Evolutionary conservation across 2,329 filamentous ascomycete genomes (phyloP).

Genomic region (Xylariales sp.): DNA sequence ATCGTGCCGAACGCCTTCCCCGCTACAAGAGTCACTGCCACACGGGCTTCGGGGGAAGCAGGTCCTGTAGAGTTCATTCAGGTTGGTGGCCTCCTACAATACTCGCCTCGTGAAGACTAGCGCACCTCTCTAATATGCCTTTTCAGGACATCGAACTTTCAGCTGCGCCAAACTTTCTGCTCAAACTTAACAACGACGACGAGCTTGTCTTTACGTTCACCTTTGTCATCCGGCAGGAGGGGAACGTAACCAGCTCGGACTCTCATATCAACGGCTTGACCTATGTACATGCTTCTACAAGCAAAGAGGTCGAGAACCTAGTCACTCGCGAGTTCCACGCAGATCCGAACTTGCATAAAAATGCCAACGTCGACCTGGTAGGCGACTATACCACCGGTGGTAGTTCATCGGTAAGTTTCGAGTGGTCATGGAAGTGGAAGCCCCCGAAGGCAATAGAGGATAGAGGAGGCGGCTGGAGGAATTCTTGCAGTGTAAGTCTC

Average conservation of each 20-base stretch:
- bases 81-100: constrained; percentile 46
- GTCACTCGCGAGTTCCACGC: constrained; percentile 95
- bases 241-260: constrained; percentile 53
- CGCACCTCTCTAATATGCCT: constrained; percentile 14
- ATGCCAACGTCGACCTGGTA: constrained; percentile 91
- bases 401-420: constrained; percentile 78
- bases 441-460: constrained; percentile 80
- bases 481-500: constrained; percentile 74
- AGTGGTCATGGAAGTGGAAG: constrained; percentile 97
- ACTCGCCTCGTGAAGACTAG: constrained; percentile 9
- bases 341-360: constrained; percentile 95
- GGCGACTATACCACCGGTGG: constrained; percentile 85
- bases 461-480: constrained; percentile 87
- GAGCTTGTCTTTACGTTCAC: constrained; percentile 92
- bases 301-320: constrained; percentile 85
- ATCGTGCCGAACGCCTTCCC: constrained; percentile 85
- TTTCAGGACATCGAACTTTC: constrained; percentile 70
- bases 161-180: constrained; percentile 66
- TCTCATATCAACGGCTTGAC: constrained; percentile 84
- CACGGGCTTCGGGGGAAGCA: constrained; percentile 68
- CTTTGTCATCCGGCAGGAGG: constrained; percentile 67
- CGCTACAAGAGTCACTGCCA: constrained; percentile 69
- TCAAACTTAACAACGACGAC: constrained; percentile 85
- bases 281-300: constrained; percentile 82
- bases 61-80: constrained; percentile 85